Conservation (phyloP, 768 basidiomycete genomes). For the Tulasnella calospora region DNA sequence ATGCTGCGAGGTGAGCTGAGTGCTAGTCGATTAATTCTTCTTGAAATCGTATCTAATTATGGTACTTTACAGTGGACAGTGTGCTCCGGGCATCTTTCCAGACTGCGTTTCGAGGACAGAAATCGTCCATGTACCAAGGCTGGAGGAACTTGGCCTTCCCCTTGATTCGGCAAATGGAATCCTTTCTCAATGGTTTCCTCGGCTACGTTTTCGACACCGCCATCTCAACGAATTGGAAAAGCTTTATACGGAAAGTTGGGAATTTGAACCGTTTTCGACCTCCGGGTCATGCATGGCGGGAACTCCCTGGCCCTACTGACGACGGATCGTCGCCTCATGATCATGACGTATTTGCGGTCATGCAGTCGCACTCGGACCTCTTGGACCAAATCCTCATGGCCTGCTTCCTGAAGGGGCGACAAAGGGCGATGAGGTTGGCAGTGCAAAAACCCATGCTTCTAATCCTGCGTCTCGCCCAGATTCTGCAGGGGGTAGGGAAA, state of each 20-base stretch:
- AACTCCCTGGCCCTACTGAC: constrained; percentile 14
- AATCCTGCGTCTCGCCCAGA: neutral
- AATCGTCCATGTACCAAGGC: neutral
- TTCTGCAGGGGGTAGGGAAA: neutral
- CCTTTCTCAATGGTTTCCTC: constrained; percentile 63
- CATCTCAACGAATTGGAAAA: constrained; percentile 69
- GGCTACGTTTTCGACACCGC: constrained; percentile 76
- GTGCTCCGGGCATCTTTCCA: constrained; percentile 38
- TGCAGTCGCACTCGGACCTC: constrained; percentile 59
- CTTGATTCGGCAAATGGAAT: constrained; percentile 60
- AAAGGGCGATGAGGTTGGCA: constrained; percentile 5
- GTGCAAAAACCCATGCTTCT: constrained; percentile 7
- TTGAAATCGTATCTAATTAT: constrained; percentile 58
- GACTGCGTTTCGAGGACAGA: constrained; percentile 28
- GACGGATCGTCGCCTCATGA: constrained; percentile 5
- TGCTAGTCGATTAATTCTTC: constrained; percentile 27
- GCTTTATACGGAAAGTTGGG: constrained; percentile 44
- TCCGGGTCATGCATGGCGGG: neutral
- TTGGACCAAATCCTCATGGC: constrained; percentile 61
- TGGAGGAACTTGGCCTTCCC: neutral
- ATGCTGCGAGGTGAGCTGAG: constrained; percentile 62
- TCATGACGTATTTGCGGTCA: constrained; percentile 66
- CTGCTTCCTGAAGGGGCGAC: constrained; percentile 27
- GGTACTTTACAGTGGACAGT: constrained; percentile 61
- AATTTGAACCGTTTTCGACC: constrained; percentile 20